Evolutionary conservation across 108 stramenopile species (phyloP).

Genomic region (Parietichytrium sp.): DNA sequence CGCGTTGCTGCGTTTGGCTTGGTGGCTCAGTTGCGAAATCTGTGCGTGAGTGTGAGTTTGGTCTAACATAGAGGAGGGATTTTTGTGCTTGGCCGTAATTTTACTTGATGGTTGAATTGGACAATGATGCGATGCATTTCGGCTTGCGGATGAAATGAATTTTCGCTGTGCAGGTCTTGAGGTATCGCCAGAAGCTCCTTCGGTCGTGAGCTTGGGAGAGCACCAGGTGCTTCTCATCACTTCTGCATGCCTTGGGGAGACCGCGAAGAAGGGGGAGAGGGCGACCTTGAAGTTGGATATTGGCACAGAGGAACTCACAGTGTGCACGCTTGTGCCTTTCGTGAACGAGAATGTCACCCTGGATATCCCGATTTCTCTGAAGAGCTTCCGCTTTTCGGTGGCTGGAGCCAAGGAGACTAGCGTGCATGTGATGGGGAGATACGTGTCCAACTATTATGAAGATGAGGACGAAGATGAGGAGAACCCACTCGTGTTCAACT

Average conservation of each 20-base stretch:
- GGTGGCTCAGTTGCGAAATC: no score
- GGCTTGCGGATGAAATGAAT: no score
- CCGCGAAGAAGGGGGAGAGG: background rate
- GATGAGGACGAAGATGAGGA: background rate
- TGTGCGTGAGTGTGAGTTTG: no score
- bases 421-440: background rate
- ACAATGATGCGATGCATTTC: no score
- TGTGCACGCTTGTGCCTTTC: background rate
- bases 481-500: background rate
- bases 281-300: background rate
- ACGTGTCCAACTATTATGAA: background rate
- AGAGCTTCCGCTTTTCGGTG: background rate
- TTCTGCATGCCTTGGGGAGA: background rate
- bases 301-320: background rate
- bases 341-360: background rate
- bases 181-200: background rate
- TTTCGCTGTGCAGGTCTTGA: background rate
- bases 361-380: background rate
- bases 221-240: conserved; percentile 15
- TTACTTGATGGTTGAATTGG: no score
- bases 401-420: background rate
- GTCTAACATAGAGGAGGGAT: no score
- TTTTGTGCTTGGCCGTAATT: no score
- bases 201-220: background rate
- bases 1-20: no score